These are phyloP conservation scores for Xylaria scruposa DNA, from an alignment of 495 filamentous ascomycete species.

Conservation along the genomic window DNA sequence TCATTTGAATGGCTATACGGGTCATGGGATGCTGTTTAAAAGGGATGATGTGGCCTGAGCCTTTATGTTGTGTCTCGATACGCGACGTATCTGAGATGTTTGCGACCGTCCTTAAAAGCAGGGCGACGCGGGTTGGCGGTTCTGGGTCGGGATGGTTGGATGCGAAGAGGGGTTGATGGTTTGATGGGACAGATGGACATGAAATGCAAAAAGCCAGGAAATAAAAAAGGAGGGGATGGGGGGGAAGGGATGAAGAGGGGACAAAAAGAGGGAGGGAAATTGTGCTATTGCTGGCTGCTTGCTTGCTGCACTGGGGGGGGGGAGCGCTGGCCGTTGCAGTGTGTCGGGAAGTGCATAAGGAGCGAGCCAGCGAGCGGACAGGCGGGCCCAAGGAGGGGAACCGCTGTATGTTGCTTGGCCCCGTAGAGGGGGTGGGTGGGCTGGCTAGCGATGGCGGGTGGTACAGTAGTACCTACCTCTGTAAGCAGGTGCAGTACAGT, in stretches of 20 bases:
- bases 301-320: slow-evolving; percentile 40
- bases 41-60: slow-evolving; percentile 39
- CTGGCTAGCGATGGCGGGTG: slow-evolving; percentile 22
- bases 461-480: background rate
- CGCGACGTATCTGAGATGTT: slow-evolving; percentile 57
- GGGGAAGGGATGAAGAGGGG: slow-evolving; percentile 48
- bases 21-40: slow-evolving; percentile 55
- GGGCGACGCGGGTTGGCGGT: slow-evolving; percentile 37
- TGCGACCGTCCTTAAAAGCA: slow-evolving; percentile 53
- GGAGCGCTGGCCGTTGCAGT: slow-evolving; percentile 45
- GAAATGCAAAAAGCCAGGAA: slow-evolving; percentile 44
- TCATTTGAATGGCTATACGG: slow-evolving; percentile 62
- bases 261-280: slow-evolving; percentile 50
- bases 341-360: slow-evolving; percentile 46
- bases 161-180: slow-evolving; percentile 57
- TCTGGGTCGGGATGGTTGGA: slow-evolving; percentile 49
- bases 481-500: background rate
- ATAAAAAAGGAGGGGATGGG: slow-evolving; percentile 49
- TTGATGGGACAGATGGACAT: slow-evolving; percentile 40
- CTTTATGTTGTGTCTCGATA: slow-evolving; percentile 42
- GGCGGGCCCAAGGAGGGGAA: slow-evolving; percentile 41
- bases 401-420: slow-evolving; percentile 38
- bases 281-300: slow-evolving; percentile 34
- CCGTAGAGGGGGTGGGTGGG: slow-evolving; percentile 24
- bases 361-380: slow-evolving; percentile 44